Conservation (phyloP, 2,329 filamentous ascomycete species). For the Fusarium mundagurra region DNA sequence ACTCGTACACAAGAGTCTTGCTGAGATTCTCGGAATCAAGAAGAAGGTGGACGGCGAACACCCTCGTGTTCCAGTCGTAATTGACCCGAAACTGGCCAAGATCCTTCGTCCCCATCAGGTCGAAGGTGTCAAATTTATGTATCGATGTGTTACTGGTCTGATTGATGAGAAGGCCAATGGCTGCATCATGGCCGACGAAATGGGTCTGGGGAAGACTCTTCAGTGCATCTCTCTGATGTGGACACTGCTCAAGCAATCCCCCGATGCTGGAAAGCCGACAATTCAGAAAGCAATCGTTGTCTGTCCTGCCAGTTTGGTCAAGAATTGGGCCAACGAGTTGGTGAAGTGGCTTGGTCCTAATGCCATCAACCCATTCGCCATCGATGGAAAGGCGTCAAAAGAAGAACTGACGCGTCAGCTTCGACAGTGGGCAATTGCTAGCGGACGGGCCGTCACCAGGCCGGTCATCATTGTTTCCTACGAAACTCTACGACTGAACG, state of each 20-base stretch:
- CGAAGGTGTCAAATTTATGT: conserved; percentile 98
- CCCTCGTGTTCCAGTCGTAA: conserved; percentile 95
- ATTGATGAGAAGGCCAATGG: conserved; percentile 93
- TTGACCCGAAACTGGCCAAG: conserved; percentile 89
- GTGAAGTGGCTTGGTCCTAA: conserved; percentile 95
- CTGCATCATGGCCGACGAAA: conserved; percentile 99
- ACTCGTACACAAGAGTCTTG: conserved; percentile 91
- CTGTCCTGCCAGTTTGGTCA: conserved; percentile 94
- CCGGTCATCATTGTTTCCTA: conserved; percentile 98
- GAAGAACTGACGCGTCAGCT: conserved; percentile 91
- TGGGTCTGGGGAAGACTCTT: conserved; percentile 96
- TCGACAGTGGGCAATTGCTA: conserved; percentile 93
- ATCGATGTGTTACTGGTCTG: conserved; percentile 92
- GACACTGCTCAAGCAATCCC: conserved; percentile 95
- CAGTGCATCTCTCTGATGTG: conserved; percentile 98
- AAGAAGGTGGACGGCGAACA: conserved; percentile 84
- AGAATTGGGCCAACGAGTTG: conserved; percentile 98
- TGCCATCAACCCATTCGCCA: conserved; percentile 91
- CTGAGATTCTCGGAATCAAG: conserved; percentile 93
- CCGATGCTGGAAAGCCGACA: conserved; percentile 90
- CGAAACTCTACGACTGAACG: conserved; percentile 91
- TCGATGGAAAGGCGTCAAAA: conserved; percentile 96
- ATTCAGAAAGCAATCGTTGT: conserved; percentile 98
- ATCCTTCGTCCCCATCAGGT: conserved; percentile 96
- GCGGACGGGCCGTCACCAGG: conserved; percentile 86